Base-by-base conservation (phyloP, 164 flowering plant genomes). In the Kingdonia uniflora region DNA sequence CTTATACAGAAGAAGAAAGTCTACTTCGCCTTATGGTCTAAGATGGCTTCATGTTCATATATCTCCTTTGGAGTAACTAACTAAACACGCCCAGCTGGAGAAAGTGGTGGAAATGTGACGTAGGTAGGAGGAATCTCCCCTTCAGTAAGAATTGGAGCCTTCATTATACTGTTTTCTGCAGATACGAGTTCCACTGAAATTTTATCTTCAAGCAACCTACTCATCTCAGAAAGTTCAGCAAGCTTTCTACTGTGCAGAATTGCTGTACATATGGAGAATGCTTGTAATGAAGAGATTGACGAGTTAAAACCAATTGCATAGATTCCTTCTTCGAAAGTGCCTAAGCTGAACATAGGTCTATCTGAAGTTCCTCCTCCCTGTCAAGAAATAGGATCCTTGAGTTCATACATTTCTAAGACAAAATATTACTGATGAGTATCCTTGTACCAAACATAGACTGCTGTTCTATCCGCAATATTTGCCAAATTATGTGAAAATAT, bases 81-180 rank as follows among this genome's bases (percentile, higher is more conserved):
- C 66, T 78, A 87, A 40, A 73, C 86, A 53, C 96, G 76, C 0
- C 85, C 85, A 50, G 72, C 80, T 3, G 92, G 92, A 41, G 96
- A 87, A 50, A 61, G 68, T 6, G 96, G 92, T 37, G 96, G 96
- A 51, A 57, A 57, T 37, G 85, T 49, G 47, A 74, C 63, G 48
- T 64, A 73, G 52, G 62, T 78, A 12, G 59, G 55, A 1, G 71
- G 74, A 21, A 53, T 25, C 29, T 69, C 62, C 20, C 54, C 65
- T 25, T 56, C 61, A 40, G 48, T 11, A 43, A 58, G 62, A 52
- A 48, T 41, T 14, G 65, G 46, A 3, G 21, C 47, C 54, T 68
- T 61, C 24, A 14, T 22, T 48, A 44, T 57, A 16, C 47, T 50
- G 38, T 56, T 44, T 40, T 56, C 65, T 0, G 35, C 49, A 21